phyloP scores from a whole-genome alignment of 371 early-diverging fungal species.

The Circinella umbellata region DNA sequence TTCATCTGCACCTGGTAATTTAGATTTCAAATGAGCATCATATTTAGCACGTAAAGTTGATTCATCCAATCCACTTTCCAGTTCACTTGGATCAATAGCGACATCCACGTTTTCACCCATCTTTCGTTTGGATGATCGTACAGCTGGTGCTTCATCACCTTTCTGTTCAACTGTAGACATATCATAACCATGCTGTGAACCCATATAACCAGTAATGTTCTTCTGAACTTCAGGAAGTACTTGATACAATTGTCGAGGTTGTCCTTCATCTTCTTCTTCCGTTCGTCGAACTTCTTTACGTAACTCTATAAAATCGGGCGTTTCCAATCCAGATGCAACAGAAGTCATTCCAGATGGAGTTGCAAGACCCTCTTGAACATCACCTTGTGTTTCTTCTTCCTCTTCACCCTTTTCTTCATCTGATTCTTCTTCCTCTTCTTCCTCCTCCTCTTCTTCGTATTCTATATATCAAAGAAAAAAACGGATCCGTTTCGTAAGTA shows the following conservation, averaged over 20 bases:
- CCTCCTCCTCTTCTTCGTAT: slow-evolving; percentile 67
- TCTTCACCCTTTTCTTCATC: slow-evolving; percentile 53
- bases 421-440: slow-evolving; percentile 62
- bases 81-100: slow-evolving; percentile 77
- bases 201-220: slow-evolving; percentile 90
- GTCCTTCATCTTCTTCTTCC: slow-evolving; percentile 56
- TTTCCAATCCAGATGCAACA: slow-evolving; percentile 86
- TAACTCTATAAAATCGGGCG: slow-evolving; percentile 91
- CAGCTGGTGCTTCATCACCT: slow-evolving; percentile 22
- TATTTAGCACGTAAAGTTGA: slow-evolving; percentile 76
- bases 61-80: slow-evolving; percentile 68
- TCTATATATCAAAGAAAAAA: slow-evolving; percentile 28
- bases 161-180: slow-evolving; percentile 54
- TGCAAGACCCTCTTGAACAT: slow-evolving; percentile 71
- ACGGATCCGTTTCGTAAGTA: not conserved
- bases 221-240: slow-evolving; percentile 86
- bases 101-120: slow-evolving; percentile 69
- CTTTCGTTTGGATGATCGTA: slow-evolving; percentile 55
- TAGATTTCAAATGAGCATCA: slow-evolving; percentile 66
- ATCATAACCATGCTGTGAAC: slow-evolving; percentile 92
- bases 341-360: slow-evolving; percentile 91
- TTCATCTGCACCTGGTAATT: slow-evolving; percentile 57
- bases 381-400: slow-evolving; percentile 35
- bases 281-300: slow-evolving; percentile 72
- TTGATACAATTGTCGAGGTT: slow-evolving; percentile 83